Base-by-base conservation (phyloP, 345 rosid genomes). In the Geranium brycei region DNA sequence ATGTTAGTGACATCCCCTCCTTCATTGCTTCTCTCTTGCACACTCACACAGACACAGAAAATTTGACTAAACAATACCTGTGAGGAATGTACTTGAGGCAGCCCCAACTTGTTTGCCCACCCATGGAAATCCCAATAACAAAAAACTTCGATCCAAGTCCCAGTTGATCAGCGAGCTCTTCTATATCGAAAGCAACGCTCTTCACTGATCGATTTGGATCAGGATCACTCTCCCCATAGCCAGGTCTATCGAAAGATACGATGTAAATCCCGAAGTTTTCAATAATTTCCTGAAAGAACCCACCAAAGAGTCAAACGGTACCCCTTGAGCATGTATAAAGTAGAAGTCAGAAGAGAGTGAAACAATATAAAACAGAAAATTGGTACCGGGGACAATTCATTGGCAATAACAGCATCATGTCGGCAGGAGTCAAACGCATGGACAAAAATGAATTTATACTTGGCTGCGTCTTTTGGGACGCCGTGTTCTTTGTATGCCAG, bases 221-320 rank as follows among this genome's bases (percentile, higher is more conserved):
- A 7, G 86, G 83, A 71, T 82, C 87, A 63, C 93, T 87, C 76
- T 87, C 93, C 62, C 86, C 89, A 69, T 87, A 87, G 63, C 93
- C 86, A 41, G 89, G 83, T 72, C 85, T 79, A 72, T 87, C 93
- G 63, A 79, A 79, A 58, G 89, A 82, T 63, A 87, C 82, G 35
- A 79, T 66, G 69, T 82, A 79, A 64, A 87, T 61, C 64, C 85
- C 81, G 19, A 87, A 53, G 63, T 77, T 85, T 18, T 87, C 80
- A 17, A 76, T 57, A n/a, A 76, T 47, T 10, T 81, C 87, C 89
- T 86, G 78, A 68, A 73, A 28, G 32, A 19, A 53, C 64, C 61
- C 41, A 56, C 47, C 62, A 19, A 47, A 65, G 1, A 59, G 16
- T 66, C 38, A 65, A 69, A 14, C 10, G 17, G 16, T 8, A 57